Evolutionary conservation across 176 grass and related monocot genomes (phyloP).

Genomic region (Oryza australiensis): DNA sequence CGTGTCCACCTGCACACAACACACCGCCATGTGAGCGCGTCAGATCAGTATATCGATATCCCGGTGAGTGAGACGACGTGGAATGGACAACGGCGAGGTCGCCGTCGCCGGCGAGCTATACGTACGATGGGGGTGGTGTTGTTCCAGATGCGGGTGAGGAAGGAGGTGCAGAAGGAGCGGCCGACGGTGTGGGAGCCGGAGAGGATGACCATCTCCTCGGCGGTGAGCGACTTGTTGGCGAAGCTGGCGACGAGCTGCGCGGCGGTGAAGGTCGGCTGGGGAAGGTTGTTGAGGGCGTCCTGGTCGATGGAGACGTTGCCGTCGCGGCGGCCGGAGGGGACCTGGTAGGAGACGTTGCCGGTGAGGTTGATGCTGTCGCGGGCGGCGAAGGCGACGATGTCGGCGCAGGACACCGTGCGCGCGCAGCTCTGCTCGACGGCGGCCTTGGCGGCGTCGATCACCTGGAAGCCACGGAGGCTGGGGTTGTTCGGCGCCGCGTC

Average conservation of each 20-base stretch:
- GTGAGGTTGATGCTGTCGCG: conserved; percentile 64
- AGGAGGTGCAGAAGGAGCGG: conserved; percentile 43
- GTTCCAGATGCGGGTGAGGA: conserved; percentile 39
- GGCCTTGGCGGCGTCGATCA: conserved; percentile 57
- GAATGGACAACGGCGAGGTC: background rate
- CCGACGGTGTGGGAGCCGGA: conserved; percentile 62
- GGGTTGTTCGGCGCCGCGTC: conserved; percentile 58
- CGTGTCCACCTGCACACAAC: conserved; percentile 10
- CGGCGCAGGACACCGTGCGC: conserved; percentile 64
- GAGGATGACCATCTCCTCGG: conserved; percentile 55
- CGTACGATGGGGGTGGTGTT: conserved; percentile 22
- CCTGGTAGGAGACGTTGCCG: conserved; percentile 45
- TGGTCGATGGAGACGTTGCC: conserved; percentile 39
- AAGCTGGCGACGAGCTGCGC: conserved; percentile 31
- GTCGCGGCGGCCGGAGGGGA: conserved; percentile 60
- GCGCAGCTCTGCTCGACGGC: conserved; percentile 51
- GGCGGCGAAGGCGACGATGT: conserved; percentile 64
- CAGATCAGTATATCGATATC: no score
- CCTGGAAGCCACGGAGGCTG: conserved; percentile 62
- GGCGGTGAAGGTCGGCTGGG: conserved; percentile 35
- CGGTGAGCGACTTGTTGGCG: conserved; percentile 42
- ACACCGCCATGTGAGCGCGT: no score
- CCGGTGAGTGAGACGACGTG: background rate
- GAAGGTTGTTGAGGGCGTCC: conserved; percentile 44
- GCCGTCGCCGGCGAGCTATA: no score